Evolutionary conservation across 1,139 yeast species (phyloP), one percentile per base, ranked within the genome.

Genomic region (Taiozyma sp.): DNA sequence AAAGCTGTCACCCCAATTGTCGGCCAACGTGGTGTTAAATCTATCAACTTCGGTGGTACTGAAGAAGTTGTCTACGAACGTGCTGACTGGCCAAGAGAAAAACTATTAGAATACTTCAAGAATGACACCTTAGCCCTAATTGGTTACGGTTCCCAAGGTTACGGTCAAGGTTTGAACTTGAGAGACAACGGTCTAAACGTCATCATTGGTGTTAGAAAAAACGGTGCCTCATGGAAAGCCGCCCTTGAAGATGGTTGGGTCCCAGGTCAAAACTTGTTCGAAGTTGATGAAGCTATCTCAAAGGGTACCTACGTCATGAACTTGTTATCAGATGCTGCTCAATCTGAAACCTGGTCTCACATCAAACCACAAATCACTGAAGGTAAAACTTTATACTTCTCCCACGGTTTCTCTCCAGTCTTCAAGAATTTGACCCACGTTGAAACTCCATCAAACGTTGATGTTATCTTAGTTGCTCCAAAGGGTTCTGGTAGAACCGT

Each of bases 401-500:
- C 99, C 62, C 99, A 93, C 79, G 99, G 99, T 70, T 93, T 93
- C 88, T 91, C 98, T 53, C 98, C 98, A 69, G 98, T 93, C 57
- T 93, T 93, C 93, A 89, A 90, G 80, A 91, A 89, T 66, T 84
- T 93, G 77, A 93, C 99, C 73, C 79, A 90, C 69, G 99, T 93
- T 67, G 97, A 83, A 68, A 87, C 97, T 66, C 99, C 99, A 77
- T 75, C 78, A 64, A 88, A 91, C 76, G 83, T 93, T 66, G 99
- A 93, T 71, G 98, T 91, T 65, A 93, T 93, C 77, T 82, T 93
- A 70, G 99, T 93, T 69, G 99, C 99, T 74, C 99, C 99, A 79
- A 93, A 93, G 88, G 99, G 99, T 73, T 91, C 98, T 61, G 99
- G 99, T 78, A 89, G 99, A 81, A 93, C 99, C 66, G 99, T 93